Conservation (phyloP, 352 stramenopile species). For the Pythium sp. region DNA sequence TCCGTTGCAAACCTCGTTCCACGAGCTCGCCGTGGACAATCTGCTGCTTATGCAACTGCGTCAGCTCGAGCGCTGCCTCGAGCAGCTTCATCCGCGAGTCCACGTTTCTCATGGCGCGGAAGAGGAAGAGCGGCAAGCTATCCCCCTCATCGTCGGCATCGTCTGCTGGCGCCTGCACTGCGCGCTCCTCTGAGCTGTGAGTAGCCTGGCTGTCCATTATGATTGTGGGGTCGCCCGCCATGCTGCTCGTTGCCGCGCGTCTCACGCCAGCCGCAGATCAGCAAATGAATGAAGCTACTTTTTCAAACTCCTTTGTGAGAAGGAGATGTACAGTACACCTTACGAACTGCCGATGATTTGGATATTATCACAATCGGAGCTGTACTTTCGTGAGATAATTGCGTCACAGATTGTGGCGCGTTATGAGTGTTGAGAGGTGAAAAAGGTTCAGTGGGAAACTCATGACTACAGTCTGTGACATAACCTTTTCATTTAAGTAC, state of each 20-base stretch:
- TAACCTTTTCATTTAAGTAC: too few species aligned
- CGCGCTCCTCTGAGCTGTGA: too few species aligned
- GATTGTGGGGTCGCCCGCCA: not conserved
- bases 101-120: not conserved
- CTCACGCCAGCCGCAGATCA: not conserved
- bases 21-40: not conserved
- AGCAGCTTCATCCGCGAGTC: not conserved
- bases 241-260: not conserved
- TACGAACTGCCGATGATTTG: not conserved
- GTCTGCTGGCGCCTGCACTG: not conserved
- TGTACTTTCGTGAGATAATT: too few species aligned
- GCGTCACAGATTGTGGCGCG: too few species aligned
- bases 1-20: not conserved
- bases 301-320: not conserved
- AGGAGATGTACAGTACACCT: not conserved
- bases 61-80: not conserved
- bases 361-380: too few species aligned
- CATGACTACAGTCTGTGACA: too few species aligned
- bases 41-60: not conserved
- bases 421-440: too few species aligned
- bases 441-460: too few species aligned
- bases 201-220: not conserved
- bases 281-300: not conserved
- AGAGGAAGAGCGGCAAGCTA: not conserved
- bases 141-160: not conserved